Evolutionary conservation across 73 alveolate genomes (phyloP).

Genomic region (Diophrys appendiculata): DNA sequence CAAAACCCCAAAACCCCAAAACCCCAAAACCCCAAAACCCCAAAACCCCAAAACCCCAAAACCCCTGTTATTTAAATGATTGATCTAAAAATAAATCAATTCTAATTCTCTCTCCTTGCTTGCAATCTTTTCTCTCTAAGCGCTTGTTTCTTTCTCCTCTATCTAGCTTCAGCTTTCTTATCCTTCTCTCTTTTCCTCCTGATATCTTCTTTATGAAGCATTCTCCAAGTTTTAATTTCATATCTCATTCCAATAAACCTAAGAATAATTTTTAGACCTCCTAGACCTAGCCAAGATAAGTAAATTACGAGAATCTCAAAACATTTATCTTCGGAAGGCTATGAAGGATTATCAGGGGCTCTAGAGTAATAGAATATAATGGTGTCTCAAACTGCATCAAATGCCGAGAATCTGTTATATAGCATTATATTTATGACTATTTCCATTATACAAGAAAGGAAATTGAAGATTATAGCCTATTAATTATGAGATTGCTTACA

Average conservation of each 20-base stretch:
- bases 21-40: too few relatives aligned
- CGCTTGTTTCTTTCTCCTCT: not conserved
- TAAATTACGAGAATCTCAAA: not conserved
- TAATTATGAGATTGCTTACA: not conserved
- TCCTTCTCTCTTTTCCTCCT: not conserved
- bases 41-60: too few relatives aligned
- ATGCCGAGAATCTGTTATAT: not conserved
- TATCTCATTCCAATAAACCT: not conserved
- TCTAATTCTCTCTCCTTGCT: not conserved
- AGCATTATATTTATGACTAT: not conserved
- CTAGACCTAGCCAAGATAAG: not conserved
- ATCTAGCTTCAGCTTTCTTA: not conserved
- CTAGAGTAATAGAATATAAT: not conserved
- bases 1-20: too few relatives aligned
- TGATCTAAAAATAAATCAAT: not conserved
- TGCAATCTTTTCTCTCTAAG: not conserved
- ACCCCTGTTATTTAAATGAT: too few relatives aligned
- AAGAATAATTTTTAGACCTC: not conserved
- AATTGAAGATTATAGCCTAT: not conserved
- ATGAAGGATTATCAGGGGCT: not conserved
- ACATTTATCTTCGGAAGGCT: not conserved
- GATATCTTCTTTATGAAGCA: not conserved
- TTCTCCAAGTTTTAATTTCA: not conserved
- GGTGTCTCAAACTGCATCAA: not conserved
- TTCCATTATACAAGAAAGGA: not conserved